phyloP scores from a whole-genome alignment of 2,329 filamentous ascomycete species.

The Fusarium pilosicola region DNA sequence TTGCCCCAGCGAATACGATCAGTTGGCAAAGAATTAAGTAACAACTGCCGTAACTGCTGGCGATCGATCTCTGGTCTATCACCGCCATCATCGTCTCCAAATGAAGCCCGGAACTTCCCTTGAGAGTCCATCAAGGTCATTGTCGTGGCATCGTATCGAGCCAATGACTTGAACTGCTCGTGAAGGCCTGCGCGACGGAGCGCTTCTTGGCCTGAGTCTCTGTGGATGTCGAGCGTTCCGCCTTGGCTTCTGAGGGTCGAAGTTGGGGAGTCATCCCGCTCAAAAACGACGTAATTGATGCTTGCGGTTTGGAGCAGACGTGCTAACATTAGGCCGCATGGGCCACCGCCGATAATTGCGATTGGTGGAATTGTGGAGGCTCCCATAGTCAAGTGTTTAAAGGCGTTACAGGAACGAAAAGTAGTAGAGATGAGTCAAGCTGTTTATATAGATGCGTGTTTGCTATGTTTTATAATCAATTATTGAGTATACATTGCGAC shows the following conservation, averaged over 20 bases:
- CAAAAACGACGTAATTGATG: not conserved
- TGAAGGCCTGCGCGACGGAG: not conserved
- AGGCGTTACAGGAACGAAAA: not conserved
- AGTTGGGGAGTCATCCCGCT: not conserved
- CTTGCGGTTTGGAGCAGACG: not conserved
- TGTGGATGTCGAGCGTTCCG: not conserved
- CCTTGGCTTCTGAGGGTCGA: not conserved
- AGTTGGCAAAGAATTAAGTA: not conserved
- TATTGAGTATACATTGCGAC: rapidly evolving
- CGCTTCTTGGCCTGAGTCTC: not conserved
- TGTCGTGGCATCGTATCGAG: not conserved
- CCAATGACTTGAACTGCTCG: not conserved
- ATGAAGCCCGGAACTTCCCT: not conserved
- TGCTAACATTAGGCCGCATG: not conserved
- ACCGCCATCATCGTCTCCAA: not conserved
- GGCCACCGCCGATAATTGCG: not conserved
- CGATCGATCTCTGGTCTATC: slow-evolving; percentile 9
- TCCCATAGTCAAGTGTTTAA: not conserved
- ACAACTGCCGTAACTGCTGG: not conserved
- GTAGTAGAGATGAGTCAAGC: rapidly evolving
- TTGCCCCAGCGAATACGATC: slow-evolving; percentile 3
- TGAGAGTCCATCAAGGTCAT: slow-evolving; percentile 4
- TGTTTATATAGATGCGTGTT: too few species aligned
- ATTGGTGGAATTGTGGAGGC: not conserved
- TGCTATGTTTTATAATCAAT: not conserved